A percentile compares a stretch with the other conserved stretches of the same genome.
Conservation (phyloP, 176 grass and related monocot species). For the Oryza meyeriana region DNA sequence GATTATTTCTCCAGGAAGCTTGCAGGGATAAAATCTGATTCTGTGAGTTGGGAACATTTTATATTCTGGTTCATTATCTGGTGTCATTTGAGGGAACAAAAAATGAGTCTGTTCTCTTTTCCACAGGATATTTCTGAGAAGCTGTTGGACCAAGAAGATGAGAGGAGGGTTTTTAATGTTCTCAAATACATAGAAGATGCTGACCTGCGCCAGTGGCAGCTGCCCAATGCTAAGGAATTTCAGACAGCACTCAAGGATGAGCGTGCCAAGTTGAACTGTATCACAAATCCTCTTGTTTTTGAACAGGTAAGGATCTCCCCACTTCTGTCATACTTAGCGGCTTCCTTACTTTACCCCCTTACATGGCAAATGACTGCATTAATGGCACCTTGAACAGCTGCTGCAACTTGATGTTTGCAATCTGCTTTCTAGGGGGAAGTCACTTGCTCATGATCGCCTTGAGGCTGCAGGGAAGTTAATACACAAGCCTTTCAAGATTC, state of each 20-base stretch:
- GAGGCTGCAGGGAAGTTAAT: slow-evolving; percentile 55
- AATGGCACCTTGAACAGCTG: slow-evolving; percentile 48
- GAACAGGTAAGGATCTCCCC: slow-evolving; percentile 53
- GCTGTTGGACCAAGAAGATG: slow-evolving; percentile 53
- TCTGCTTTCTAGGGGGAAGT: slow-evolving; percentile 58
- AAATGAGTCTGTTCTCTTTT: slow-evolving; percentile 25
- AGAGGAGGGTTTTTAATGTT: slow-evolving; percentile 43
- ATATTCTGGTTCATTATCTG: slow-evolving; percentile 11
- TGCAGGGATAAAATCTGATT: background rate
- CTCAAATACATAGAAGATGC: slow-evolving; percentile 78
- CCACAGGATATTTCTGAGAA: slow-evolving; percentile 30
- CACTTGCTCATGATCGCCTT: slow-evolving; percentile 27
- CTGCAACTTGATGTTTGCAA: slow-evolving; percentile 59
- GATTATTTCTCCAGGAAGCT: slow-evolving; percentile 72
- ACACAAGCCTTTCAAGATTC: slow-evolving; percentile 67
- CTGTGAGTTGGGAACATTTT: slow-evolving; percentile 41
- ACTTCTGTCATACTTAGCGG: background rate
- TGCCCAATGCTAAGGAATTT: slow-evolving; percentile 61
- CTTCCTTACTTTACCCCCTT: background rate
- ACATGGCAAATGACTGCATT: slow-evolving; percentile 23
- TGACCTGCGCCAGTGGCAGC: slow-evolving; percentile 59
- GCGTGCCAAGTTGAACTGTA: slow-evolving; percentile 71
- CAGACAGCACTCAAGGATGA: slow-evolving; percentile 63
- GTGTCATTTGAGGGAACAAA: background rate
- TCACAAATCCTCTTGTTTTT: slow-evolving; percentile 82